Conservation (phyloP, 2,329 filamentous ascomycete species). For the Sclerotiophoma versabilis region DNA sequence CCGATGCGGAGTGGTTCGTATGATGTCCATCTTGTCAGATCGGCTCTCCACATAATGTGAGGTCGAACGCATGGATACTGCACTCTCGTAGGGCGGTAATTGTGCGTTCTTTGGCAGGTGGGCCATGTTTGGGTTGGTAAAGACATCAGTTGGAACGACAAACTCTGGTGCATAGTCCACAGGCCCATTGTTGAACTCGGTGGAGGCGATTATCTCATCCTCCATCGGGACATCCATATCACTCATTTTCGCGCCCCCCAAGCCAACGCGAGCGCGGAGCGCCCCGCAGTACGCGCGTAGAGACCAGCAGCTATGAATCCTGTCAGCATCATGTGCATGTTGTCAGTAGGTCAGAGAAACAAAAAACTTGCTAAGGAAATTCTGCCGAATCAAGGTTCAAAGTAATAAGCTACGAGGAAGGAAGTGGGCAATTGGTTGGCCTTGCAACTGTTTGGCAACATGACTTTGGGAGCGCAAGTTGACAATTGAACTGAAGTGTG, state of each 20-base stretch:
- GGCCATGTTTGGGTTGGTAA: constrained; percentile 24
- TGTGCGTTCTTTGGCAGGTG: constrained; percentile 31
- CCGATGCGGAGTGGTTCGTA: constrained; percentile 19
- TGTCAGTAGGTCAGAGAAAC: background rate
- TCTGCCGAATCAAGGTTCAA: background rate
- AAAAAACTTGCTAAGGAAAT: background rate
- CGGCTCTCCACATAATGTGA: constrained; percentile 11
- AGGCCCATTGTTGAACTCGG: constrained; percentile 39
- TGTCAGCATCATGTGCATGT: background rate
- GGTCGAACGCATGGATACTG: constrained; percentile 15
- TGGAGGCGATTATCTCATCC: constrained; percentile 41
- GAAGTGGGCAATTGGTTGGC: background rate
- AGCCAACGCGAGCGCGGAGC: constrained; percentile 22
- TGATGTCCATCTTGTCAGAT: constrained; percentile 36
- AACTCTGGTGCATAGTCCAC: constrained; percentile 30
- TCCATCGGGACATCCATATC: constrained; percentile 41
- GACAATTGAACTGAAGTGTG: background rate
- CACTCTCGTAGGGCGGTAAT: constrained; percentile 36
- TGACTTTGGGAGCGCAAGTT: background rate
- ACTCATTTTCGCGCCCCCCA: constrained; percentile 30
- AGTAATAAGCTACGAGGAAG: background rate
- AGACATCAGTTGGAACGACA: constrained; percentile 40
- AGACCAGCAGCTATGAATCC: constrained; percentile 15
- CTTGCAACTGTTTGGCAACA: background rate
- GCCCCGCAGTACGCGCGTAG: constrained; percentile 24